These are phyloP conservation scores for Prunus campanulata DNA, from an alignment of 306 rosid genomes.

Conservation along the genomic window DNA sequence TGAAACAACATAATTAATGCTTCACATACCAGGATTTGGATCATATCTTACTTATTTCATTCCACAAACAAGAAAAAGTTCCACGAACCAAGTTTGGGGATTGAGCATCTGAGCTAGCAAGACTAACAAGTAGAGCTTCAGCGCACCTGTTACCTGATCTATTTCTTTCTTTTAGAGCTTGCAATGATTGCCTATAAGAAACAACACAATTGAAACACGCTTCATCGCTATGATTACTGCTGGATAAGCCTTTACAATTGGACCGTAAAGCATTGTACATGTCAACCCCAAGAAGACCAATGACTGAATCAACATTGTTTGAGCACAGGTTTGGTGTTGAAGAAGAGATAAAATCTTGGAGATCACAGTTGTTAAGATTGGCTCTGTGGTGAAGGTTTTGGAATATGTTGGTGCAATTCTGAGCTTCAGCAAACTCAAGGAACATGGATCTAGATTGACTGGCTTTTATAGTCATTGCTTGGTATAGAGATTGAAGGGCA, in stretches of 20 bases:
- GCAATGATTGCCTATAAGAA: not conserved
- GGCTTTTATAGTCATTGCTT: not conserved
- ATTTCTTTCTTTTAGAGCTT: not conserved
- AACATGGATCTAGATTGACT: not conserved
- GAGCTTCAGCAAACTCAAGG: not conserved
- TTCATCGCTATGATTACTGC: not conserved
- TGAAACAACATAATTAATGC: not conserved
- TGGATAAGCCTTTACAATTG: not conserved
- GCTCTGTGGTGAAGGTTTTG: not conserved
- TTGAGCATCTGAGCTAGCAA: not conserved
- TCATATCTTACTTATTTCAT: not conserved
- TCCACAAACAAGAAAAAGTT: slow-evolving; percentile 5
- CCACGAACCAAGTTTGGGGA: not conserved
- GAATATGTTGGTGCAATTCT: not conserved
- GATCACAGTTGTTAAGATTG: not conserved
- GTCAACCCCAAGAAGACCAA: not conserved
- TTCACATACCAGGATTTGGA: not conserved
- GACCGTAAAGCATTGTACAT: not conserved
- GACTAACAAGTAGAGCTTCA: slow-evolving; percentile 5
- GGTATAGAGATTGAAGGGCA: not conserved
- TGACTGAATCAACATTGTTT: not conserved
- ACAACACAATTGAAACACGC: not conserved
- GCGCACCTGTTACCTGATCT: not conserved
- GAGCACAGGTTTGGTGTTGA: not conserved
- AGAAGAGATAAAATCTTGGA: not conserved